phyloP scores from a whole-genome alignment of 805 yeast genomes.

The Metschnikowia anglica region DNA sequence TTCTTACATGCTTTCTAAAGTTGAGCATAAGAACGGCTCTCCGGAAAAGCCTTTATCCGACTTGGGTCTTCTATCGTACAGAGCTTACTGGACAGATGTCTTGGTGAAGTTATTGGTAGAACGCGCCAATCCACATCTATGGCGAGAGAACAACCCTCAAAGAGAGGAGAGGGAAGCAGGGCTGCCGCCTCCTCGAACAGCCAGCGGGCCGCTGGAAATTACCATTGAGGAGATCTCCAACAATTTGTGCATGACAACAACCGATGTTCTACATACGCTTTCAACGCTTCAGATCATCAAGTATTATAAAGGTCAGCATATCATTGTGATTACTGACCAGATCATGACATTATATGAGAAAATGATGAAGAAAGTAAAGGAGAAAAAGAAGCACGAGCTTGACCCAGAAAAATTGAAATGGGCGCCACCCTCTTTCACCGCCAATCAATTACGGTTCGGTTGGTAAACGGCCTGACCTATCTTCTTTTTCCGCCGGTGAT shows the following conservation, averaged over 20 bases:
- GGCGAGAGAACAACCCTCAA: conserved; percentile 36
- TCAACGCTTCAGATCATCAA: conserved; percentile 87
- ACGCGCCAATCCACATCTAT: conserved; percentile 39
- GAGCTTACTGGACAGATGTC: conserved; percentile 96
- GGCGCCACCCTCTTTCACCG: conserved; percentile 96
- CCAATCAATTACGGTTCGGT: conserved; percentile 92
- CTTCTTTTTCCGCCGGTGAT: neutral
- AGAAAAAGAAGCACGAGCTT: conserved; percentile 71
- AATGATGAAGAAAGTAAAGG: conserved; percentile 47
- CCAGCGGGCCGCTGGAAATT: conserved; percentile 43
- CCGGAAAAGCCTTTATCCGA: conserved; percentile 98
- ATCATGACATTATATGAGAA: conserved; percentile 74
- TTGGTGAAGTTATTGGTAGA: conserved; percentile 73
- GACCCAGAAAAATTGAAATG: conserved; percentile 73
- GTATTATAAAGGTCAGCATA: conserved; percentile 94
- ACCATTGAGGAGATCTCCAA: conserved; percentile 90
- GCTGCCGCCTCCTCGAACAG: conserved; percentile 23
- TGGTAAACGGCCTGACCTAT: conserved; percentile 57
- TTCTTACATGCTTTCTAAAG: conserved; percentile 84
- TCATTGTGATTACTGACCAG: conserved; percentile 80
- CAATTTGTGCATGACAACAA: conserved; percentile 90
- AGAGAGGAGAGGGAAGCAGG: conserved; percentile 33
- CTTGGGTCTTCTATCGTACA: conserved; percentile 85
- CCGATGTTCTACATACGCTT: conserved; percentile 90
- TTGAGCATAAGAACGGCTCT: conserved; percentile 88